These are phyloP conservation scores for Emergomyces pasteurianus DNA, from an alignment of 2,329 filamentous ascomycete genomes.

Conservation along the genomic window DNA sequence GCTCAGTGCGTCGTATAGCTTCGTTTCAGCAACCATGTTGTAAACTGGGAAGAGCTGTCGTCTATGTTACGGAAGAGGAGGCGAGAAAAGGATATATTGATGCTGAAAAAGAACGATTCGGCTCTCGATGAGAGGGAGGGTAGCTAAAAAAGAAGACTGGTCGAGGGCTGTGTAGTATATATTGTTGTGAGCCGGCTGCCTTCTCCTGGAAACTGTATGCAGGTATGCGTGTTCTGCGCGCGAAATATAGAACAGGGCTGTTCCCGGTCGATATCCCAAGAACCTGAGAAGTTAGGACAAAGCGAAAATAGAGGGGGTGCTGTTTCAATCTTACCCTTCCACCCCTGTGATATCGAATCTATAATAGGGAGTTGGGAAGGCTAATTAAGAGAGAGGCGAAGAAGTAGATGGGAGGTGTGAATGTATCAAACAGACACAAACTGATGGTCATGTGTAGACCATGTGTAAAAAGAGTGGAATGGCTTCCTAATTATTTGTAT, in stretches of 20 bases:
- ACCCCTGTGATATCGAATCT: background rate
- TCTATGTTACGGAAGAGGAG: background rate
- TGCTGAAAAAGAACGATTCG: background rate
- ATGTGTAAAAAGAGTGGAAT: background rate
- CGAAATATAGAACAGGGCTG: background rate
- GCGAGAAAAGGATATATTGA: background rate
- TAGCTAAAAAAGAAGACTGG: background rate
- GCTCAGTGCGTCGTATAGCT: constrained; percentile 79
- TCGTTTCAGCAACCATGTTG: constrained; percentile 85
- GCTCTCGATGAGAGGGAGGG: background rate
- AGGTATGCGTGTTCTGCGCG: background rate
- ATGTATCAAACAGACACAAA: background rate
- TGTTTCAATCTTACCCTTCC: background rate
- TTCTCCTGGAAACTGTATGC: background rate
- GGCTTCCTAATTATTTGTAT: background rate
- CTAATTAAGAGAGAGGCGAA: background rate
- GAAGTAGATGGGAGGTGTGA: background rate
- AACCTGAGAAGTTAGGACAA: background rate
- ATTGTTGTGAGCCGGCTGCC: background rate
- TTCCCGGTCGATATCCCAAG: background rate
- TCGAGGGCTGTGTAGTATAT: background rate
- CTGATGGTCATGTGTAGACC: background rate
- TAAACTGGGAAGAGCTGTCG: background rate
- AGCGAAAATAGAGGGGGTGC: background rate
- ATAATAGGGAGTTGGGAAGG: background rate